A percentile compares a stretch with the other conserved stretches of the same genome.
phyloP scores from a whole-genome alignment of 805 yeast genomes.

The Debaryomyces maramus region DNA sequence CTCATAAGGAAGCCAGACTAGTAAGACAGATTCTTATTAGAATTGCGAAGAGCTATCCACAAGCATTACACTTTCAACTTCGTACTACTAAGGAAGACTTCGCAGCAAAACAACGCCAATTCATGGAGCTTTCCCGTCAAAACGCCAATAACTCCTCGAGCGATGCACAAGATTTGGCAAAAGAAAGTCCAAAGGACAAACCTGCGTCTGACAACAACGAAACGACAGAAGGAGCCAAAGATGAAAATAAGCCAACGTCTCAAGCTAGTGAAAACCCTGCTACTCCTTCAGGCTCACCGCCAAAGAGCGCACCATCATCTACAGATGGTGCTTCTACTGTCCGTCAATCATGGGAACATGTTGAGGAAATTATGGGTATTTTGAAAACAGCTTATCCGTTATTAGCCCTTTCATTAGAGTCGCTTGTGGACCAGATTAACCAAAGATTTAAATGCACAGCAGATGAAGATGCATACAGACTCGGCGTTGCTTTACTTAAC shows the following conservation, averaged over 20 bases:
- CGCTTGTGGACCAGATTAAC: conserved; percentile 91
- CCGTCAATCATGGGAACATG: conserved; percentile 90
- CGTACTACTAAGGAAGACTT: conserved; percentile 95
- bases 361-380: conserved; percentile 89
- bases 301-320: background rate
- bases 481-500: conserved; percentile 86
- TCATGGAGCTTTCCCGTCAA: conserved; percentile 36
- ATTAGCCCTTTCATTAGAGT: conserved; percentile 87
- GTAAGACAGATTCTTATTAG: conserved; percentile 85
- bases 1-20: conserved; percentile 86
- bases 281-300: background rate
- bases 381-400: conserved; percentile 95
- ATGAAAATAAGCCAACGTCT: conserved; percentile 1
- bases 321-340: conserved; percentile 7
- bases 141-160: conserved; percentile 8
- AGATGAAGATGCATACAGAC: conserved; percentile 94
- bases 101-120: conserved; percentile 81
- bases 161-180: conserved; percentile 1
- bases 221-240: conserved; percentile 7
- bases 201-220: background rate
- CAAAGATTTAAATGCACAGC: conserved; percentile 91
- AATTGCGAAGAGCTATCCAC: conserved; percentile 96
- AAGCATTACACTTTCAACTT: conserved; percentile 93
- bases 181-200: conserved; percentile 1
- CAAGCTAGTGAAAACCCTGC: conserved; percentile 3